Evolutionary conservation across 805 yeast genomes (phyloP).

Genomic region (Teunomyces atbi): DNA sequence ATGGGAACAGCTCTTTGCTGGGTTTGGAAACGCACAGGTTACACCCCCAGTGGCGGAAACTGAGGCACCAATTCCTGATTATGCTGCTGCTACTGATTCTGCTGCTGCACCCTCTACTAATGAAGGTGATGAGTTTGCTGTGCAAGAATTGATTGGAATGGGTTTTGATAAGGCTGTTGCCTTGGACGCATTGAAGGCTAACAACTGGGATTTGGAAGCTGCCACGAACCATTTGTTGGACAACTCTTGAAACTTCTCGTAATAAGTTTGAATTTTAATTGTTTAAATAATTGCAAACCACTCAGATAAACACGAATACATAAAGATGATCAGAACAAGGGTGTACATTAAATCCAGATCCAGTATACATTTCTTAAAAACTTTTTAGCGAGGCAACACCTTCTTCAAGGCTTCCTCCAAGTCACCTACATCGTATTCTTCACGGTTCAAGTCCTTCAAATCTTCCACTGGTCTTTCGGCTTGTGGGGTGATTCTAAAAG

Average conservation of each 20-base stretch:
- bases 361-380: neutral
- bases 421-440: conserved; percentile 33
- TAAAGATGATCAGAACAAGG: neutral
- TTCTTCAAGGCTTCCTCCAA: conserved; percentile 27
- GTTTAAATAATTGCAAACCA: neutral
- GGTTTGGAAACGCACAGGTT: conserved; percentile 58
- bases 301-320: neutral
- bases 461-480: conserved; percentile 40
- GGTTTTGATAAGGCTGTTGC: conserved; percentile 76
- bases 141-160: conserved; percentile 77
- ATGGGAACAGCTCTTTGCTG: conserved; percentile 93
- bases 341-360: neutral
- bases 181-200: conserved; percentile 61
- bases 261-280: neutral
- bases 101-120: conserved; percentile 20
- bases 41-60: conserved; percentile 10
- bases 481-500: conserved; percentile 36
- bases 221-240: conserved; percentile 88
- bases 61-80: conserved; percentile 10
- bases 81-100: conserved; percentile 7
- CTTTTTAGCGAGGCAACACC: conserved; percentile 1
- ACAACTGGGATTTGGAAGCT: conserved; percentile 73
- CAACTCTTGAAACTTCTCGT: conserved; percentile 42
- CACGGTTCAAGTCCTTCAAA: conserved; percentile 37
- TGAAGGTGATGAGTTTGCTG: conserved; percentile 56